Conservation (phyloP, 371 early-diverging fungal species). For the Mortierella sp. region DNA sequence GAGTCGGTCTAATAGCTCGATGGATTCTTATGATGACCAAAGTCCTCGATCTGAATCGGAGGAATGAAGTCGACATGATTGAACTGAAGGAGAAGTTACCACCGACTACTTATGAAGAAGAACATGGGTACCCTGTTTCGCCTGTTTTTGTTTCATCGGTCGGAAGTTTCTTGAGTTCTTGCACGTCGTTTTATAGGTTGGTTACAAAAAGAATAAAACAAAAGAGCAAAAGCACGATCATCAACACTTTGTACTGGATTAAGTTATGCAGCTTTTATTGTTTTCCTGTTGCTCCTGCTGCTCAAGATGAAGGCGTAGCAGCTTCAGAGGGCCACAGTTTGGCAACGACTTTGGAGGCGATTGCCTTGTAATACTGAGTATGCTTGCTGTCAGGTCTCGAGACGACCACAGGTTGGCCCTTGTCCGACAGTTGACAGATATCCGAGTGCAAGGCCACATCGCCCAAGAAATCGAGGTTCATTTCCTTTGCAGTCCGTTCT, state of each 20-base stretch:
- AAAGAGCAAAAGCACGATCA: neutral
- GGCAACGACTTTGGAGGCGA: slow-evolving; percentile 71
- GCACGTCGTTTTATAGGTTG: neutral
- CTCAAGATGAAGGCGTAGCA: slow-evolving; percentile 4
- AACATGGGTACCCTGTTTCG: neutral
- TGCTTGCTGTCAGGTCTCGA: slow-evolving; percentile 75
- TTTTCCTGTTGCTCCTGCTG: neutral
- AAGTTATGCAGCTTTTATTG: neutral
- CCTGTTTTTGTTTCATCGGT: neutral
- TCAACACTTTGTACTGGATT: neutral
- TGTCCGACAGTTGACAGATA: slow-evolving; percentile 80
- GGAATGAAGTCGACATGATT: neutral
- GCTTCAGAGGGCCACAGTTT: slow-evolving; percentile 49
- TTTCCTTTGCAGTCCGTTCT: slow-evolving; percentile 69
- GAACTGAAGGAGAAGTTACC: neutral
- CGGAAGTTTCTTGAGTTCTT: neutral
- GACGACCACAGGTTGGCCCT: slow-evolving; percentile 84
- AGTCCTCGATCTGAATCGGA: slow-evolving; percentile 32
- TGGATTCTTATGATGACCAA: slow-evolving; percentile 36
- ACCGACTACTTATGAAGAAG: neutral
- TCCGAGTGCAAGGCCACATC: slow-evolving; percentile 86
- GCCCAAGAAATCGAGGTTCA: slow-evolving; percentile 77
- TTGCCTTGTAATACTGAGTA: slow-evolving; percentile 71
- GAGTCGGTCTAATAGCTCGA: slow-evolving; percentile 41
- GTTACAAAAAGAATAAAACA: neutral